Evolutionary conservation across 805 yeast species (phyloP), one percentile per base, ranked within the genome.

Genomic region (Hyphopichia homilentoma): DNA sequence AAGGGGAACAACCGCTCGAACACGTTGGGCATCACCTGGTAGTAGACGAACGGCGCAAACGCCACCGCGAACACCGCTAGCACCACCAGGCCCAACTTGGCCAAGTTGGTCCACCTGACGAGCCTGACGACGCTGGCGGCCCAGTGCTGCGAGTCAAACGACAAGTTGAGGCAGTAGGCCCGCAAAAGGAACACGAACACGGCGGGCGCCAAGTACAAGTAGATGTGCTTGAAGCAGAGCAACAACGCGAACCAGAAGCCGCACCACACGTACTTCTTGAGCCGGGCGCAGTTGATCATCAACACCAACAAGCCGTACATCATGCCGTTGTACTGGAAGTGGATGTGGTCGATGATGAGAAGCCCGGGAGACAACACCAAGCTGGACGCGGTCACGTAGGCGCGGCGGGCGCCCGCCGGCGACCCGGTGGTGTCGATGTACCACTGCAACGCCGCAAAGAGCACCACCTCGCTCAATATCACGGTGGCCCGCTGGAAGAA

Each of bases 321-420:
- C 74, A 89, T 82, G 3, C 96, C 96, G 57, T 93, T 93, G 58
- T 93, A 93, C 64, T 93, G 98, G 68, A 93, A 93, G 56, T 93
- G 98, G 21, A 93, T 85, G 56, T 90, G 97, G 55, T 93, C 99
- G 31, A 93, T 81, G 15, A 93, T 78, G 41, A 93, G 63, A 45
- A 94, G 67, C 0, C 96, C 97, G 0, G 99, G 99, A 0, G 94
- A 83, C 11, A 93, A 63, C 4, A 80, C 84, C 16, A 93, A 70
- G 20, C 96, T 81, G 12, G 88, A 75, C 0, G 94, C 90, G 25
- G 83, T 77, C 3, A 87, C 90, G 58, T 78, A 81, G 16, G 82
- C 72, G 29, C 79, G 59, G 41, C 67, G 70, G 16, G 65, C 58
- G 15, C 54, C 54, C n/a, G 44, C 44, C 24, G 54, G 64, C 22